A percentile compares a stretch with the other conserved stretches of the same genome.
Conservation (phyloP, 768 basidiomycete genomes). For the Cantharellus cinnabarinus region DNA sequence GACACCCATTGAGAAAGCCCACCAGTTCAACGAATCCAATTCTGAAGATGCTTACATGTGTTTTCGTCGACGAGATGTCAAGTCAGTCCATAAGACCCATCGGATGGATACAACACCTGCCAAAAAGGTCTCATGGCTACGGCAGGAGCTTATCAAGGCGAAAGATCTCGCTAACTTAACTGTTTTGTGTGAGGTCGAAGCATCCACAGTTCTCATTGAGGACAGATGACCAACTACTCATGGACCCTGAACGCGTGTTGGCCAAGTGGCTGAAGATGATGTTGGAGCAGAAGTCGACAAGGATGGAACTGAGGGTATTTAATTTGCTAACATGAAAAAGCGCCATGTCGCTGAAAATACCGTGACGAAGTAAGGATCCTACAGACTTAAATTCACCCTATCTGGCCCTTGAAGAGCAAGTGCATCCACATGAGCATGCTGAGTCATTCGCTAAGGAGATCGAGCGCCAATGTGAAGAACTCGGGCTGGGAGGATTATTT, state of each 20-base stretch:
- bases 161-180: conserved; percentile 53
- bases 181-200: conserved; percentile 47
- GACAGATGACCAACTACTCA: conserved; percentile 46
- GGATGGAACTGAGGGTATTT: background rate
- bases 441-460: conserved; percentile 37
- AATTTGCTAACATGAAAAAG: background rate
- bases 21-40: conserved; percentile 66
- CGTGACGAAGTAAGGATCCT: conserved; percentile 15
- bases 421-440: conserved; percentile 34
- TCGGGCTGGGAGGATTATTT: conserved; percentile 75
- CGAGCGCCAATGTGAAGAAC: conserved; percentile 49
- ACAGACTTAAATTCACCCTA: conserved; percentile 22
- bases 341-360: conserved; percentile 4
- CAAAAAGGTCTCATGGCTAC: conserved; percentile 69
- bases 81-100: conserved; percentile 83
- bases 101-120: conserved; percentile 76
- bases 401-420: conserved; percentile 12
- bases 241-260: conserved; percentile 45
- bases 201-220: conserved; percentile 19
- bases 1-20: background rate
- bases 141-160: conserved; percentile 50
- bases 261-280: conserved; percentile 27
- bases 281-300: background rate
- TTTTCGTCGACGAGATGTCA: conserved; percentile 87
- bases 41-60: conserved; percentile 89